phyloP scores from a whole-genome alignment of 179 eudicot genomes.

The Vitellaria paradoxa region DNA sequence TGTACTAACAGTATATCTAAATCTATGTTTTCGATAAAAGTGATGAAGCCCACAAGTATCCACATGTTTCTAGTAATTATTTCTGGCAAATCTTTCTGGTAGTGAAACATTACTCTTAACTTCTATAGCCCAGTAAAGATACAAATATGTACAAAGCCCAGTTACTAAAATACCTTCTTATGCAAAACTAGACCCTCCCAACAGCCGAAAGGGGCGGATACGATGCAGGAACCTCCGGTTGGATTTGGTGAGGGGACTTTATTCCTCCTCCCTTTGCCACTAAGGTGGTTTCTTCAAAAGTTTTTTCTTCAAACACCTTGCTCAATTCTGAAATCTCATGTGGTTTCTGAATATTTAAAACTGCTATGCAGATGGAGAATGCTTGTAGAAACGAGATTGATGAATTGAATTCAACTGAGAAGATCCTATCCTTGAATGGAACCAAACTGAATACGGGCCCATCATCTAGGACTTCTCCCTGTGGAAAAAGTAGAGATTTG shows the following conservation, averaged over 20 bases:
- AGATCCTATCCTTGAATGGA: constrained; percentile 56
- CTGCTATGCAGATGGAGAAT: constrained; percentile 64
- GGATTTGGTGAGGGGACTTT: constrained; percentile 24
- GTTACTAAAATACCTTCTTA: constrained; percentile 15
- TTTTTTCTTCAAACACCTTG: constrained; percentile 25
- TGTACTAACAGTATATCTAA: too few relatives aligned
- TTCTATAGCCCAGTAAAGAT: background rate
- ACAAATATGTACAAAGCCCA: constrained; percentile 15
- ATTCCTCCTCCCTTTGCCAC: constrained; percentile 12
- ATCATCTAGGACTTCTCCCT: constrained; percentile 42
- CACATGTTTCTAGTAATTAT: too few relatives aligned
- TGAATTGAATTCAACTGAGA: constrained; percentile 63
- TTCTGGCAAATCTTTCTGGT: background rate
- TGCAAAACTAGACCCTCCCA: constrained; percentile 49
- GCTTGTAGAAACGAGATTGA: constrained; percentile 69
- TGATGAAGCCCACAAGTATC: too few relatives aligned
- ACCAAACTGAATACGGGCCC: constrained; percentile 47
- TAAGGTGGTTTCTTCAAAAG: constrained; percentile 24
- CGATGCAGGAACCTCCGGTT: constrained; percentile 41
- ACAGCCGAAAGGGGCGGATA: constrained; percentile 67
- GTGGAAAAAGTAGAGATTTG: constrained; percentile 17
- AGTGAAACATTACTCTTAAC: too few relatives aligned
- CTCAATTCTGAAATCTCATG: constrained; percentile 34
- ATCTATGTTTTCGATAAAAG: too few relatives aligned
- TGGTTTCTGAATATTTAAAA: constrained; percentile 49